Conservation (phyloP, 805 yeast species). For the Yamadazyma kitorensis region DNA sequence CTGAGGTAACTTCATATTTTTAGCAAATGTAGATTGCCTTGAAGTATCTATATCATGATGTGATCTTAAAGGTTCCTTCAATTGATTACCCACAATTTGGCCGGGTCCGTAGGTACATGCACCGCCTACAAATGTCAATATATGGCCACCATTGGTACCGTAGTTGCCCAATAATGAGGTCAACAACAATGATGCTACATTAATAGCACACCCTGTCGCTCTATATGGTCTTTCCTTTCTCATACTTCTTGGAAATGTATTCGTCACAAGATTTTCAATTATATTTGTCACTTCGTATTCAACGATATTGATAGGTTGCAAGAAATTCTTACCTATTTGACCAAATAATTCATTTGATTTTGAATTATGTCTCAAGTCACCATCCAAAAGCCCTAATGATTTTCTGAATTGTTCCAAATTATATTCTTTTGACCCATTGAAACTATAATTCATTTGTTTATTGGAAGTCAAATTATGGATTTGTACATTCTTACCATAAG, state of each 20-base stretch:
- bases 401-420: slow-evolving; percentile 63
- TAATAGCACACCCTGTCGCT: slow-evolving; percentile 89
- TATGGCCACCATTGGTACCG: slow-evolving; percentile 72
- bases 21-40: slow-evolving; percentile 78
- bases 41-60: slow-evolving; percentile 96
- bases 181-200: slow-evolving; percentile 76
- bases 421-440: slow-evolving; percentile 88
- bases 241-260: slow-evolving; percentile 52
- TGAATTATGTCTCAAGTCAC: slow-evolving; percentile 20
- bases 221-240: slow-evolving; percentile 71
- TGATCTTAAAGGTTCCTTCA: slow-evolving; percentile 95
- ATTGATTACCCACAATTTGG: slow-evolving; percentile 82
- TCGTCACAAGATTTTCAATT: slow-evolving; percentile 75
- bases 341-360: slow-evolving; percentile 30
- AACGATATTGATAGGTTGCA: slow-evolving; percentile 70
- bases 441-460: slow-evolving; percentile 46
- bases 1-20: slow-evolving; percentile 56
- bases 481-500: slow-evolving; percentile 87
- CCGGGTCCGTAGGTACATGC: slow-evolving; percentile 96
- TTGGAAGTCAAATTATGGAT: slow-evolving; percentile 59
- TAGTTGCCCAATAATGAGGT: slow-evolving; percentile 81
- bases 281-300: slow-evolving; percentile 81
- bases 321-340: slow-evolving; percentile 40
- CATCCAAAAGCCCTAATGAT: slow-evolving; percentile 38
- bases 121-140: slow-evolving; percentile 89